Evolutionary conservation across 1,139 yeast species (phyloP), one percentile per base, ranked within the genome.

Genomic region (Yamadazyma mexicana): DNA sequence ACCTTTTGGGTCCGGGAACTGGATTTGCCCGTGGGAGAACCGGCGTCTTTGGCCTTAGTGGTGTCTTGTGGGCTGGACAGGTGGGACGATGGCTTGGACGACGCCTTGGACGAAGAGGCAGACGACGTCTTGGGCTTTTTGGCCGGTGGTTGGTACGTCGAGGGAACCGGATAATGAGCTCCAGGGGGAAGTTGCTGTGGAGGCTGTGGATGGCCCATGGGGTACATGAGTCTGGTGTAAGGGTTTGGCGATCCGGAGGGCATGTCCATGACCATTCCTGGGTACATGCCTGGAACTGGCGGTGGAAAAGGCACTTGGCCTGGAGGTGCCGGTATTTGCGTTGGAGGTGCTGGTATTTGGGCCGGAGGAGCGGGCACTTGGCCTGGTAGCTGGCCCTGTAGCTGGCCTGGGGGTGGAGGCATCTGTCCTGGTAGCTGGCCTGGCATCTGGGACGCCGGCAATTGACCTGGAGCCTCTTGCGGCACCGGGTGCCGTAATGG

Each of bases 1-100:
- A n/a, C n/a, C n/a, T n/a, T n/a, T n/a, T n/a, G n/a, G n/a, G n/a
- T n/a, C n/a, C n/a, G n/a, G n/a, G n/a, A n/a, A n/a, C n/a, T n/a
- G n/a, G n/a, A n/a, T n/a, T n/a, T n/a, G n/a, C n/a, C n/a, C n/a
- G n/a, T n/a, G n/a, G n/a, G n/a, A n/a, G n/a, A n/a, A n/a, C n/a
- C n/a, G n/a, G n/a, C n/a, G n/a, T n/a, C 50, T 40, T 42, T 59
- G 22, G 22, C 22, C 22, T 20, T 20, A 6, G 22, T 20, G 22
- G 22, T 20, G 22, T 8, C 22, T 20, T 5, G 22, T 4, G 15
- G 29, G 16, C 12, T n/a, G 29, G 12, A 7, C 26, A 9, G 26
- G 26, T 24, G 29, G 16, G 16, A 5, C 16, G 16, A 12, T 6
- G 29, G 16, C 29, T 26, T 26, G 29, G 29, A 26, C 7, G 29